phyloP scores from a whole-genome alignment of 2,329 filamentous ascomycete genomes.

The Fusarium coffeatum region DNA sequence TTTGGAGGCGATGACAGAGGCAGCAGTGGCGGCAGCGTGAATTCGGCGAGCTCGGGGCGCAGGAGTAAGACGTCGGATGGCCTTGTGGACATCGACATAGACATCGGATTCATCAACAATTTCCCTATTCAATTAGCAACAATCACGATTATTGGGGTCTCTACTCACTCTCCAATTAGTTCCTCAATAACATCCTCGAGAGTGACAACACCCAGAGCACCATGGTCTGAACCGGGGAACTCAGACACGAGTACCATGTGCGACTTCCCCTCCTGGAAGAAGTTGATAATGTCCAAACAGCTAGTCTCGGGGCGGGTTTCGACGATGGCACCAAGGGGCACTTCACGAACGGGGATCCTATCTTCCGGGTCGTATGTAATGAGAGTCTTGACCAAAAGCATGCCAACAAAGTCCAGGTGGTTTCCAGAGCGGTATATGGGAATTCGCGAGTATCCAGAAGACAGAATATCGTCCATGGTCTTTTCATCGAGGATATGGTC shows the following conservation, averaged over 20 bases:
- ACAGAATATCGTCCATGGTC: constrained; percentile 94
- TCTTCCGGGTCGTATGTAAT: constrained; percentile 99
- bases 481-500: constrained; percentile 92
- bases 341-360: constrained; percentile 85
- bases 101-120: constrained; percentile 99
- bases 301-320: constrained; percentile 96
- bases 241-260: constrained; percentile 98
- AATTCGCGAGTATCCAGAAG: constrained; percentile 94
- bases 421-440: constrained; percentile 92
- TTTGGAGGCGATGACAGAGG: constrained; percentile 48
- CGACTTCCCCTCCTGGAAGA: constrained; percentile 99
- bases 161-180: constrained; percentile 90
- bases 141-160: background rate
- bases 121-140: constrained; percentile 68
- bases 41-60: constrained; percentile 78
- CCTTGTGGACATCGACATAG: constrained; percentile 98
- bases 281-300: constrained; percentile 98
- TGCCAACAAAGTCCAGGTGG: constrained; percentile 89
- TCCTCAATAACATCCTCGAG: constrained; percentile 99
- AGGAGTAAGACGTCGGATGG: constrained; percentile 87
- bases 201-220: constrained; percentile 92
- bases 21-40: constrained; percentile 52
- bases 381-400: constrained; percentile 97
- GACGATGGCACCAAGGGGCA: constrained; percentile 91
- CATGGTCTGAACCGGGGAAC: constrained; percentile 86